These are phyloP conservation scores for Pseudoperonospora humuli DNA, from an alignment of 352 stramenopile species.

Conservation along the genomic window DNA sequence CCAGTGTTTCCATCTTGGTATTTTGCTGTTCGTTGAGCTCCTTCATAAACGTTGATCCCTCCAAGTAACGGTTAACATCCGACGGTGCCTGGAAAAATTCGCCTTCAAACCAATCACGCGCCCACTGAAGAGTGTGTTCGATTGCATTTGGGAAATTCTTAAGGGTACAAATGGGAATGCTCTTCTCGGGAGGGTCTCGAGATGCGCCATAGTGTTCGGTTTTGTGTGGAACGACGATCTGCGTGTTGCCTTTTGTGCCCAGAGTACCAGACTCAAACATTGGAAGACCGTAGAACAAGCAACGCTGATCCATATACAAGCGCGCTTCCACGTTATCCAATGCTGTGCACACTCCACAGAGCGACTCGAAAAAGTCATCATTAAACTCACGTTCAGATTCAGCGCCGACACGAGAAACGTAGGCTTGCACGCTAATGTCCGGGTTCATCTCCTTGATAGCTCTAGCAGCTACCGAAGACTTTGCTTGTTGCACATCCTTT, in stretches of 20 bases:
- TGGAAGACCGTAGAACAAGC: conserved; percentile 93
- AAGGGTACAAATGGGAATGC: conserved; percentile 98
- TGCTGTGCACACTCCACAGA: conserved; percentile 95
- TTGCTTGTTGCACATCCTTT: conserved; percentile 94
- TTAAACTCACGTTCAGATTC: conserved; percentile 98
- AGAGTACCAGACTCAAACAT: conserved; percentile 99
- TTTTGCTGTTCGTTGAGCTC: conserved; percentile 95
- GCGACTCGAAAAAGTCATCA: conserved; percentile 95
- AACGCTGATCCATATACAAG: conserved; percentile 96
- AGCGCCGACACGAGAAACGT: conserved; percentile 76
- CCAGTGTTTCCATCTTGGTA: conserved; percentile 94
- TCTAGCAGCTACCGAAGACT: conserved; percentile 89
- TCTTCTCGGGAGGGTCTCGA: conserved; percentile 97
- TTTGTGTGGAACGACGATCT: conserved; percentile 85
- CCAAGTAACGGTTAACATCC: conserved; percentile 93
- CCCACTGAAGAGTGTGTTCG: conserved; percentile 98
- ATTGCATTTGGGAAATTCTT: conserved; percentile 99
- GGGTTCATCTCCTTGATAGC: conserved; percentile 95
- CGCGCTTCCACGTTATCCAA: conserved; percentile 98
- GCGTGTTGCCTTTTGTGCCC: conserved; percentile 98
- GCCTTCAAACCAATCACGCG: conserved; percentile 98
- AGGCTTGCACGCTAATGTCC: conserved; percentile 86
- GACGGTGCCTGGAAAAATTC: conserved; percentile 96
- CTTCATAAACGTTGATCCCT: conserved; percentile 82
- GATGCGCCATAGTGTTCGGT: conserved; percentile 97